These are phyloP conservation scores for Rhodocollybia butyracea DNA, from an alignment of 768 basidiomycete genomes.

Conservation along the genomic window DNA sequence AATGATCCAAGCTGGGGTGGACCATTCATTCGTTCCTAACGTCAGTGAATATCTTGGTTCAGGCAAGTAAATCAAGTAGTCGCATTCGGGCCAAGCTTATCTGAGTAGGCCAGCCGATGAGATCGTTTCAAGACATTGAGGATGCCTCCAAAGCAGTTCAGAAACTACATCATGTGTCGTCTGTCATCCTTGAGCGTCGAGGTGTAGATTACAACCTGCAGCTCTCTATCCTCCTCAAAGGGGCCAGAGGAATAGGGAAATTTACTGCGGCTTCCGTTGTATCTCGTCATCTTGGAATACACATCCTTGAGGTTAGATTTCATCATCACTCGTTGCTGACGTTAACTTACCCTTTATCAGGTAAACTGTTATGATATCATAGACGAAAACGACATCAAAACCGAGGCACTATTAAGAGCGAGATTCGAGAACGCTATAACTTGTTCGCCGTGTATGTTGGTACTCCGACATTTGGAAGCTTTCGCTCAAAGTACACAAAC, in stretches of 20 bases:
- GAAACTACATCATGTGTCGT: conserved; percentile 54
- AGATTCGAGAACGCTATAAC: conserved; percentile 73
- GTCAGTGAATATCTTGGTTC: conserved; percentile 44
- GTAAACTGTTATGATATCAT: conserved; percentile 83
- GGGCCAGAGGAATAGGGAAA: conserved; percentile 81
- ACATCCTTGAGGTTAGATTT: conserved; percentile 64
- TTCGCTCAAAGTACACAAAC: conserved; percentile 66
- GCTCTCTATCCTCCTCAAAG: conserved; percentile 74
- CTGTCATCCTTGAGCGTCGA: conserved; percentile 51
- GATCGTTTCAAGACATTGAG: neutral
- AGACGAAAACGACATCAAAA: conserved; percentile 73
- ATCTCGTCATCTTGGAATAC: conserved; percentile 66
- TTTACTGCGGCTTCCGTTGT: conserved; percentile 56
- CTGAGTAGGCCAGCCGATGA: neutral
- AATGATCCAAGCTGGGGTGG: conserved; percentile 77
- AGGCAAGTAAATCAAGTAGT: conserved; percentile 31
- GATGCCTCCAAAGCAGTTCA: conserved; percentile 32
- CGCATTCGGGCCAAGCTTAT: neutral
- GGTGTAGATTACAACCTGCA: conserved; percentile 57
- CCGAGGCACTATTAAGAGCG: conserved; percentile 67
- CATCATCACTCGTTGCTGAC: neutral
- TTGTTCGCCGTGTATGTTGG: conserved; percentile 82
- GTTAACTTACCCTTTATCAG: conserved; percentile 34
- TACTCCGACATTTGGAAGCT: conserved; percentile 81
- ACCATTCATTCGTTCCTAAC: conserved; percentile 60